Evolutionary conservation across 1,139 yeast genomes (phyloP), one percentile per base, ranked within the genome.

Genomic region (Kodamaea anthophila): DNA sequence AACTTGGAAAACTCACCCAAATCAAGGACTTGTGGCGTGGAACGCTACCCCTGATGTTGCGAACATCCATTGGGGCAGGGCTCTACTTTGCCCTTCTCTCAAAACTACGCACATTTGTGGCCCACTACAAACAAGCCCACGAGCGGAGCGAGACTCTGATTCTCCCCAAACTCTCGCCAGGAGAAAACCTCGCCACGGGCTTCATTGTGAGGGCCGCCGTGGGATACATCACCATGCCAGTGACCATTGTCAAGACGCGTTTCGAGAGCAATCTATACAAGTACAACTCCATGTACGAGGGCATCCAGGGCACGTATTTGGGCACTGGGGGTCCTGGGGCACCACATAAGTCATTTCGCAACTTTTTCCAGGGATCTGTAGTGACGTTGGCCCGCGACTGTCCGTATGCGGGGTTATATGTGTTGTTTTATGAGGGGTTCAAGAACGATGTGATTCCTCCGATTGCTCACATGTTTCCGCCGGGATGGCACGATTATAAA

Each of bases 401-500:
- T 26, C 98, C 98, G 1, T 85, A 91, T 53, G 96, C 98, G 3
- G 98, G 98, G 2, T 52, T 91, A 5, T 91, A 91, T 48, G 88
- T 91, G 18, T 59, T 87, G 28, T 72, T 86, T 37, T 88, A 88
- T 53, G 96, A 88, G 51, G 69, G 76, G 34, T 67, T 77, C 43
- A 88, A 88, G 44, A 58, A 60, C 13, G 43, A 58, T 10, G 35
- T 77, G 16, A 37, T 59, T 24, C 64, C 59, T 3, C 31, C 41
- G 5, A 5, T 52, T 4, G 22, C 42, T 13, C 23, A 31, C 16
- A 25, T 30, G 28, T 30, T 35, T 28, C 35, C 43, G 37, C 10
- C 27, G 6, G 18, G 49, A 55, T 20, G 49, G 61, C 21, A 29
- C 6, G 41, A 30, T 11, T 35, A 39, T 8, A 59, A 64, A 3